These are phyloP conservation scores for Noccaea bulbosa DNA, from an alignment of 345 rosid species.

Conservation along the genomic window DNA sequence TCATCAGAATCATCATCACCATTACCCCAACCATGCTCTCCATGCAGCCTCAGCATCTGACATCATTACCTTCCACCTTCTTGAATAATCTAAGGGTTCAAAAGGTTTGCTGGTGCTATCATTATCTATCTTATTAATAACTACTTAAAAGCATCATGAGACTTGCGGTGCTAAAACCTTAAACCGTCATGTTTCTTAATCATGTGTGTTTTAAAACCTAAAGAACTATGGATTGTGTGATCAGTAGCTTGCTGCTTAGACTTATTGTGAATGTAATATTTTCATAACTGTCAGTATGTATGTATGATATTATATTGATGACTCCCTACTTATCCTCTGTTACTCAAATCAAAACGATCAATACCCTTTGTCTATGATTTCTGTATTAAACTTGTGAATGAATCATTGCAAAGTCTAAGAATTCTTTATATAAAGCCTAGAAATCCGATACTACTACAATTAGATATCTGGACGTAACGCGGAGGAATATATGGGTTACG, in stretches of 20 bases:
- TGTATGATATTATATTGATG: slow-evolving; percentile 20
- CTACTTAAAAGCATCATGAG: slow-evolving; percentile 13
- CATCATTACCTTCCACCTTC: slow-evolving; percentile 47
- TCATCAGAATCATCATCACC: slow-evolving; percentile 48
- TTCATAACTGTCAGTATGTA: slow-evolving; percentile 9
- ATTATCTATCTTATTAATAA: slow-evolving; percentile 18
- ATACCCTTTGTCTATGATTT: too few relatives aligned
- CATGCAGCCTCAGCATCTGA: slow-evolving; percentile 46
- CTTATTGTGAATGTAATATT: slow-evolving; percentile 18
- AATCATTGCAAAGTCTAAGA: too few relatives aligned
- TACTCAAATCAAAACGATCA: neutral
- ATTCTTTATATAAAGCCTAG: too few relatives aligned
- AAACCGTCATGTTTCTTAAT: slow-evolving; percentile 31
- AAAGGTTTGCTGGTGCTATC: slow-evolving; percentile 15
- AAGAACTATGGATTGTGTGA: slow-evolving; percentile 26
- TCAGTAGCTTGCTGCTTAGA: slow-evolving; percentile 33
- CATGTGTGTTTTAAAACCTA: slow-evolving; percentile 23
- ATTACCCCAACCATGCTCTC: slow-evolving; percentile 40
- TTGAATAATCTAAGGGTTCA: slow-evolving; percentile 22
- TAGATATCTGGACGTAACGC: too few relatives aligned
- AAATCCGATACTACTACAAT: too few relatives aligned
- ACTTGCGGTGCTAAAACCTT: slow-evolving; percentile 22
- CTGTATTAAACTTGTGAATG: too few relatives aligned
- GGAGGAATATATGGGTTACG: too few relatives aligned
- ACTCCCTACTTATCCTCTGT: neutral